Evolutionary conservation across 2,329 filamentous ascomycete genomes (phyloP).

Genomic region (Phoma herbarum): DNA sequence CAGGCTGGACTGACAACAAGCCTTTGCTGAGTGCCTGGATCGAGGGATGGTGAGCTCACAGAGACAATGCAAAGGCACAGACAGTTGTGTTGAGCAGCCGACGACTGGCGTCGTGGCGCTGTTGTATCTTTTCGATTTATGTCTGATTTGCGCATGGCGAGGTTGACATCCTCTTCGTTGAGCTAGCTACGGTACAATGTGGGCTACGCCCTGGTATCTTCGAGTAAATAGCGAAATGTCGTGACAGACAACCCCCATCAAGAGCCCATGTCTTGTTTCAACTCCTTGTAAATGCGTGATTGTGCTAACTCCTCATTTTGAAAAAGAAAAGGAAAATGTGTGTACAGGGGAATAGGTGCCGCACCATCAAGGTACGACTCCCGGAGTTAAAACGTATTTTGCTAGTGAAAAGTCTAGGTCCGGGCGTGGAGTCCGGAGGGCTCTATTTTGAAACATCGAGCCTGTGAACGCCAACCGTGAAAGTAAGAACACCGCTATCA

Average conservation of each 20-base stretch:
- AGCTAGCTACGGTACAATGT: conserved; percentile 46
- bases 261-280: conserved; percentile 24
- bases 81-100: conserved; percentile 24
- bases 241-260: conserved; percentile 33
- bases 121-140: conserved; percentile 26
- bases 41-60: neutral
- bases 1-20: neutral
- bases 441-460: conserved; percentile 48
- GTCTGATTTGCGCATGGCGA: conserved; percentile 24
- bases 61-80: neutral
- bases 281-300: conserved; percentile 37
- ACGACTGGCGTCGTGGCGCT: conserved; percentile 26
- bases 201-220: conserved; percentile 52
- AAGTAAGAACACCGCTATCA: conserved; percentile 42
- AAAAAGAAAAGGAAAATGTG: conserved; percentile 24
- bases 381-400: conserved; percentile 45
- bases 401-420: conserved; percentile 36
- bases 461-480: conserved; percentile 40
- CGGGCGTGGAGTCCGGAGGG: conserved; percentile 28
- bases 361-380: conserved; percentile 45
- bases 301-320: conserved; percentile 19
- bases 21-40: neutral
- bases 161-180: conserved; percentile 30
- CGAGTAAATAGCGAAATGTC: conserved; percentile 37
- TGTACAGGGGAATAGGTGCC: conserved; percentile 29